Percentiles rank a stretch among this genome's conserved stretches.
Conservation (phyloP, 495 filamentous ascomycete genomes). For the Terfezia boudieri region DNA sequence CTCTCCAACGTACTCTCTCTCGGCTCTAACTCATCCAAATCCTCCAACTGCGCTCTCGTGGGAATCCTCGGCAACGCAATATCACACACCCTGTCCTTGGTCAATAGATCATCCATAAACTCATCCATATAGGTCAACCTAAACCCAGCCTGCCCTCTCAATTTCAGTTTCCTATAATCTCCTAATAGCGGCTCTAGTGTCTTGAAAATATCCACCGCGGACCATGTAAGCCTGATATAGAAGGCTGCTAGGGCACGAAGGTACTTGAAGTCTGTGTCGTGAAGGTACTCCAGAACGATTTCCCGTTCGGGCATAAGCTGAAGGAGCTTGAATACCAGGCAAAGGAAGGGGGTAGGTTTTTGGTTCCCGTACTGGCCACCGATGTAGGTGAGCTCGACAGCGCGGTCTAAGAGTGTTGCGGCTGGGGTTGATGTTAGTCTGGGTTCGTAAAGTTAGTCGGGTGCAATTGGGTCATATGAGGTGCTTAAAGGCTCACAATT, state of each 20-base stretch:
- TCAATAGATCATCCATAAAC: conserved; percentile 80
- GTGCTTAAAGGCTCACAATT: conserved; percentile 37
- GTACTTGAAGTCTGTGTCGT: conserved; percentile 69
- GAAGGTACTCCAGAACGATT: conserved; percentile 61
- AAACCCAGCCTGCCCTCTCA: conserved; percentile 47
- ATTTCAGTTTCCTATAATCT: conserved; percentile 62
- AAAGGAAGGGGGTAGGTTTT: conserved; percentile 79
- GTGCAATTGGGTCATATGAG: neutral
- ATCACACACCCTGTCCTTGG: conserved; percentile 71
- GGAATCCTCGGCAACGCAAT: conserved; percentile 88
- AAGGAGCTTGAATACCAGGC: conserved; percentile 81
- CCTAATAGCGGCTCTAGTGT: conserved; percentile 63
- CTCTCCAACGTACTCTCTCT: conserved; percentile 59
- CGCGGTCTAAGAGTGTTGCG: conserved; percentile 66
- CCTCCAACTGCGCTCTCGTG: conserved; percentile 60
- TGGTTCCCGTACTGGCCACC: conserved; percentile 68
- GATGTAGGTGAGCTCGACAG: conserved; percentile 51
- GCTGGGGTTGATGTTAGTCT: neutral
- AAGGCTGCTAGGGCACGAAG: conserved; percentile 71
- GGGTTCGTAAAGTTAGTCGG: neutral
- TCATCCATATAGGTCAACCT: conserved; percentile 67
- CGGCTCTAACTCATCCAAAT: conserved; percentile 68
- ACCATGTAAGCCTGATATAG: conserved; percentile 77
- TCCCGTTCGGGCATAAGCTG: conserved; percentile 62
- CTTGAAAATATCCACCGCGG: conserved; percentile 55